Percentiles rank a stretch among this genome's conserved stretches.
Conservation (phyloP, 441 rosid genomes). For the Manihot esculenta region DNA sequence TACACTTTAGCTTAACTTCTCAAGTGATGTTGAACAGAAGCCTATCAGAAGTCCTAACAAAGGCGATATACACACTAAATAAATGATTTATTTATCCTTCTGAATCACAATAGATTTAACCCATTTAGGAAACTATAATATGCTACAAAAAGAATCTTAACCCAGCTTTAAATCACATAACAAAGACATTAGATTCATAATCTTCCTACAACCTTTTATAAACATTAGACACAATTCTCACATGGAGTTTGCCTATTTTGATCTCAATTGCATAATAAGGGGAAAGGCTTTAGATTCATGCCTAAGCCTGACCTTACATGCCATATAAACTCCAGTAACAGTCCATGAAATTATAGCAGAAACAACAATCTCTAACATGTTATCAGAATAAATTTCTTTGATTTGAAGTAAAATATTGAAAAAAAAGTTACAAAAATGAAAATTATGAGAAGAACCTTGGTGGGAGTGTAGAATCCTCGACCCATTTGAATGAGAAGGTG, state of each 20-base stretch:
- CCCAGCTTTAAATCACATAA: not conserved
- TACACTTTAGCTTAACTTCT: not conserved
- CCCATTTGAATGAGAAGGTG: slow-evolving; percentile 65
- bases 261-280: not conserved
- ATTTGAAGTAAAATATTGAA: not conserved
- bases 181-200: not conserved
- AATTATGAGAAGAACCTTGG: slow-evolving; percentile 38
- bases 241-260: not conserved
- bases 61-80: not conserved
- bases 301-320: not conserved
- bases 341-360: not conserved
- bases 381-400: slow-evolving; percentile 1
- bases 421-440: not conserved
- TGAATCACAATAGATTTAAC: not conserved
- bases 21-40: not conserved
- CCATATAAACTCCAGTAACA: not conserved
- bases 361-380: not conserved
- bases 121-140: not conserved
- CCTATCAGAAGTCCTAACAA: not conserved
- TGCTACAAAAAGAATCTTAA: not conserved
- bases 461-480: slow-evolving; percentile 63
- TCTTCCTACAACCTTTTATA: not conserved
- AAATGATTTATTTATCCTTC: not conserved
- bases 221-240: not conserved
- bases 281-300: not conserved